Conservation (phyloP, 805 yeast genomes). For the Tanozyma kutaoensis region DNA sequence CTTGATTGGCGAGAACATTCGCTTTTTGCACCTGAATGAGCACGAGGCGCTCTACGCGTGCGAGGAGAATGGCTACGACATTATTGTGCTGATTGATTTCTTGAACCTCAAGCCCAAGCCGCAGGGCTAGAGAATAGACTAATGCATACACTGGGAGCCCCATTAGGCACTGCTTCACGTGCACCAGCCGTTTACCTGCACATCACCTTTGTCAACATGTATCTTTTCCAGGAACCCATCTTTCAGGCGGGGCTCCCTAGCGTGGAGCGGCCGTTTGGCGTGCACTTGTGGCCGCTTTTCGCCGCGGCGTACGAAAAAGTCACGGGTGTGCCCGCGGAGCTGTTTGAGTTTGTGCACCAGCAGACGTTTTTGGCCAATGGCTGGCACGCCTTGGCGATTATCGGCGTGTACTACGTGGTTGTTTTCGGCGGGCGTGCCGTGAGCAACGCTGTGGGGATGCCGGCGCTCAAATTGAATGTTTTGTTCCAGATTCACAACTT, state of each 20-base stretch:
- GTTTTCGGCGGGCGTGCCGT: constrained; percentile 62
- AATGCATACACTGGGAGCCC: too few species aligned
- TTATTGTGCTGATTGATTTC: constrained; percentile 84
- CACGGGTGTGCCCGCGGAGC: constrained; percentile 45
- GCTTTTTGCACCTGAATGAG: constrained; percentile 79
- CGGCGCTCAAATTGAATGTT: constrained; percentile 61
- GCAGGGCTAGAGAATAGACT: not conserved
- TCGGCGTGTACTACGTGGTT: constrained; percentile 22
- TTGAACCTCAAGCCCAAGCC: constrained; percentile 41
- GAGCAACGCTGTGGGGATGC: constrained; percentile 33
- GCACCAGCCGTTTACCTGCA: too few species aligned
- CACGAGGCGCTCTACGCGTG: constrained; percentile 90
- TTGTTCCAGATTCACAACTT: constrained; percentile 83
- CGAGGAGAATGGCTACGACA: constrained; percentile 84
- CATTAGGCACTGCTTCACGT: too few species aligned
- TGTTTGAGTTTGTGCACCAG: constrained; percentile 56
- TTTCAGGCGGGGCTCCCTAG: constrained; percentile 19
- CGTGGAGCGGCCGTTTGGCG: constrained; percentile 37
- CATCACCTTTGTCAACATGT: too few species aligned
- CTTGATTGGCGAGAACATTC: constrained; percentile 83
- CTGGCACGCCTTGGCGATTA: constrained; percentile 33
- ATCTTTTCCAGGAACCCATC: constrained; percentile 4
- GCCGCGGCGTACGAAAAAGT: constrained; percentile 29
- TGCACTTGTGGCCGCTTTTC: constrained; percentile 61
- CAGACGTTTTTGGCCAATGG: constrained; percentile 57